Percentiles rank a stretch among this genome's conserved stretches.
These are phyloP conservation scores for Phytophthora boehmeriae DNA, from an alignment of 352 stramenopile species.

Conservation along the genomic window DNA sequence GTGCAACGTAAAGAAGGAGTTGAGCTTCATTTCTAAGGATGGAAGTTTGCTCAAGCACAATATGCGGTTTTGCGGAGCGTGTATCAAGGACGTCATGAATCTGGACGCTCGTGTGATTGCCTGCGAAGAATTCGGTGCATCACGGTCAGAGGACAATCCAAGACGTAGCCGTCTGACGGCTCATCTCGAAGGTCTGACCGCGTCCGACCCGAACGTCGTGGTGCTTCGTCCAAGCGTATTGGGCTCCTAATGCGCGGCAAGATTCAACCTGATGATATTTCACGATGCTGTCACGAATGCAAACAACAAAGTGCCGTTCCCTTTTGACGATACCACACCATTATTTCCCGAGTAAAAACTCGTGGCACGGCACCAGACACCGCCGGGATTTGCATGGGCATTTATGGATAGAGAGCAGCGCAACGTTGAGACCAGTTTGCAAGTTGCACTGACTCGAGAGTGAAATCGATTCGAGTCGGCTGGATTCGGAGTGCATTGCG, in stretches of 20 bases:
- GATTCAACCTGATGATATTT: not conserved
- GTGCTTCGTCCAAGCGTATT: constrained; percentile 23
- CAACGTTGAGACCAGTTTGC: constrained; percentile 14
- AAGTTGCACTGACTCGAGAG: constrained; percentile 3
- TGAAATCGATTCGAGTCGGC: not conserved
- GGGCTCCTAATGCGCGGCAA: constrained; percentile 10
- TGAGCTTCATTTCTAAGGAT: constrained; percentile 22
- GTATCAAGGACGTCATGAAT: constrained; percentile 7
- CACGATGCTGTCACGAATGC: not conserved
- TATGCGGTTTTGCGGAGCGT: constrained; percentile 24
- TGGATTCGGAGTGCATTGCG: not conserved
- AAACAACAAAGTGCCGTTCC: not conserved
- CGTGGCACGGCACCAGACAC: not conserved
- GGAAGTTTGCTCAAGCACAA: constrained; percentile 20
- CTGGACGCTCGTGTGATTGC: constrained; percentile 22
- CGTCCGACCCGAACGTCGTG: constrained; percentile 29
- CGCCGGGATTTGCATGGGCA: constrained; percentile 14
- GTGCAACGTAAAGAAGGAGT: constrained; percentile 27
- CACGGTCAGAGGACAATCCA: not conserved
- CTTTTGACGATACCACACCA: not conserved
- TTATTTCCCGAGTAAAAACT: not conserved
- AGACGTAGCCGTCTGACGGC: constrained; percentile 11
- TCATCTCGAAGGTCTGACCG: constrained; percentile 11
- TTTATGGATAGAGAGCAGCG: constrained; percentile 12
- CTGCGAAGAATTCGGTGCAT: constrained; percentile 21